Evolutionary conservation across 805 yeast species (phyloP).

Genomic region (Yamadazyma laniorum): DNA sequence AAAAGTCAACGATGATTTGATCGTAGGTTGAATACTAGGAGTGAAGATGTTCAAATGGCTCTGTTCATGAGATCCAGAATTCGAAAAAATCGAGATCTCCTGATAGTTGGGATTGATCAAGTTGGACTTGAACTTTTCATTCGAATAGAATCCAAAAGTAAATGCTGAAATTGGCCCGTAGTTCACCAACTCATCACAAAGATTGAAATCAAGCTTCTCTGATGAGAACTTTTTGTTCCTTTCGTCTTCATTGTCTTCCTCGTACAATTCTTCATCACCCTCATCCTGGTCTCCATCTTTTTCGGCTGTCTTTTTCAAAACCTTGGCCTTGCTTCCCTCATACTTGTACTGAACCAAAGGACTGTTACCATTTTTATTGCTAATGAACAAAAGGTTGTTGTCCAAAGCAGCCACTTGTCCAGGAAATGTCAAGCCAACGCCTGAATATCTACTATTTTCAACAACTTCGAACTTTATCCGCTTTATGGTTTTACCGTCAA

Average conservation of each 20-base stretch:
- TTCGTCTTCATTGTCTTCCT: constrained; percentile 34
- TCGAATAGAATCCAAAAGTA: constrained; percentile 59
- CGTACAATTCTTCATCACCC: constrained; percentile 46
- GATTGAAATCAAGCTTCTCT: constrained; percentile 18
- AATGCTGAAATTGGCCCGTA: constrained; percentile 74
- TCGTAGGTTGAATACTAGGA: constrained; percentile 65
- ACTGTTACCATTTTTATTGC: constrained; percentile 60
- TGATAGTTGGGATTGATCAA: constrained; percentile 64
- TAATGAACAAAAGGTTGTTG: constrained; percentile 51
- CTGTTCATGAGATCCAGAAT: constrained; percentile 60
- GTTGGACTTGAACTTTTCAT: constrained; percentile 56
- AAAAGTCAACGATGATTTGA: constrained; percentile 67
- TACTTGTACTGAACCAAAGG: constrained; percentile 45
- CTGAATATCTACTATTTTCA: constrained; percentile 24
- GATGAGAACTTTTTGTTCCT: constrained; percentile 16
- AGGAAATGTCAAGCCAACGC: constrained; percentile 37
- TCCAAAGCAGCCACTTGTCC: constrained; percentile 42
- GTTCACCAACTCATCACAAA: constrained; percentile 58
- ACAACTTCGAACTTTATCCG: constrained; percentile 29
- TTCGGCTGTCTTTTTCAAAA: constrained; percentile 14
- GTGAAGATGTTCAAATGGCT: constrained; percentile 61
- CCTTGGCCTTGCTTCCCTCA: constrained; percentile 14
- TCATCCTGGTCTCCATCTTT: constrained; percentile 48
- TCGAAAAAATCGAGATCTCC: constrained; percentile 66
- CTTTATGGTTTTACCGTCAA: constrained; percentile 44